phyloP scores from a whole-genome alignment of 2,329 filamentous ascomycete species.

The Cercospora berteroae region DNA sequence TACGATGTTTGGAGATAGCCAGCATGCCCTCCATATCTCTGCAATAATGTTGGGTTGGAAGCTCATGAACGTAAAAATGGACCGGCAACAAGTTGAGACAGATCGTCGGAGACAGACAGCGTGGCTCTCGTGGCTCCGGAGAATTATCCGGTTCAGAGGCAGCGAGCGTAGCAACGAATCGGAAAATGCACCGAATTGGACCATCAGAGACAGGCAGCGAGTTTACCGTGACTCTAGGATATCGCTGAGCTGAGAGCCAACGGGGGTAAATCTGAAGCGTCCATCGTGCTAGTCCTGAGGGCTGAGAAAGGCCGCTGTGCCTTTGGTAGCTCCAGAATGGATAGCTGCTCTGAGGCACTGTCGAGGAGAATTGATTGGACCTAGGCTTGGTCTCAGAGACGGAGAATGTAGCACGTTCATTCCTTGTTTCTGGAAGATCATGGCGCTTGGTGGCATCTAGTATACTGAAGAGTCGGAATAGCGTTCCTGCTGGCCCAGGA shows the following conservation, averaged over 20 bases:
- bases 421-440: background rate
- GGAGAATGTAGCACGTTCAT: background rate
- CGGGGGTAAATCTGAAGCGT: background rate
- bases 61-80: background rate
- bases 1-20: background rate
- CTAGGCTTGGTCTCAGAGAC: background rate
- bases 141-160: background rate
- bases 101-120: background rate
- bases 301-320: background rate
- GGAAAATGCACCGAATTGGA: background rate
- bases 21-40: background rate
- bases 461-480: background rate
- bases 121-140: background rate
- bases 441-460: background rate
- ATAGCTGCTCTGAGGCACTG: background rate
- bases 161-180: background rate
- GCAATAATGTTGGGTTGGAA: background rate
- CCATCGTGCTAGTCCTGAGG: background rate
- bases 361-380: background rate
- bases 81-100: background rate
- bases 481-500: background rate
- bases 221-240: background rate
- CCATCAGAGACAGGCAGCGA: background rate
- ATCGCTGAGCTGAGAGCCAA: background rate
- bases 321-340: background rate